phyloP scores from a whole-genome alignment of 495 filamentous ascomycete species.

The Penicillium salamii region DNA sequence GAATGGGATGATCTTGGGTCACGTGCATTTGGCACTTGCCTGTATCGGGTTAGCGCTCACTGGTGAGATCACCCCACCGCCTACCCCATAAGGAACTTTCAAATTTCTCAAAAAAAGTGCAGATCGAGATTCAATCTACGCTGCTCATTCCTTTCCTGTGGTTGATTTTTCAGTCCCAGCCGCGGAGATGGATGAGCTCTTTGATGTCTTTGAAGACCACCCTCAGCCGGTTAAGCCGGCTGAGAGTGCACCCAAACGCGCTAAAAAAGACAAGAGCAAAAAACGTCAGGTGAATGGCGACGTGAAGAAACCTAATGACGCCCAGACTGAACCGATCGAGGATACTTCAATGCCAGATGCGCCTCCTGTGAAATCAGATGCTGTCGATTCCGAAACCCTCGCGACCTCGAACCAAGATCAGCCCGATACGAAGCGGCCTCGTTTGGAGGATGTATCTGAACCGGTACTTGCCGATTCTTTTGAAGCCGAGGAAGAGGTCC shows the following conservation, averaged over 20 bases:
- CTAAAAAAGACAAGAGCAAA: conserved; percentile 63
- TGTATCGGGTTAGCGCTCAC: conserved; percentile 10
- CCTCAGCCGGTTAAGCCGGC: conserved; percentile 41
- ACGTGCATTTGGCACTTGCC: conserved; percentile 19
- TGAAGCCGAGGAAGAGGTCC: conserved; percentile 90
- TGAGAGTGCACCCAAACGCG: conserved; percentile 29
- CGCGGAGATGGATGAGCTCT: conserved; percentile 71
- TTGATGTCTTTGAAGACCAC: conserved; percentile 77
- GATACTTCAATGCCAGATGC: conserved; percentile 42
- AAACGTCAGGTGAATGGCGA: conserved; percentile 82
- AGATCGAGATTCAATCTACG: not conserved
- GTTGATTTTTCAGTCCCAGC: conserved; percentile 11
- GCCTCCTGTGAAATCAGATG: conserved; percentile 22
- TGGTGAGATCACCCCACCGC: conserved; percentile 19
- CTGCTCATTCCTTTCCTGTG: conserved; percentile 10
- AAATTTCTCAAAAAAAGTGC: conserved; percentile 35
- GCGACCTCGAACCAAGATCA: conserved; percentile 28
- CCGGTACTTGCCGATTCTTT: conserved; percentile 91
- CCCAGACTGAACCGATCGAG: conserved; percentile 45
- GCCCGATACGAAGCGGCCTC: conserved; percentile 69
- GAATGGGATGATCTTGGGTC: conserved; percentile 24
- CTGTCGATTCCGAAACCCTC: conserved; percentile 20
- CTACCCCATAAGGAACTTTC: conserved; percentile 26
- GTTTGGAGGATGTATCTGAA: conserved; percentile 67
- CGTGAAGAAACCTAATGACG: conserved; percentile 52